Percentiles rank a stretch among this genome's conserved stretches.
Conservation (phyloP, 805 yeast genomes). For the Zygosaccharomyces kombuchaensis region DNA sequence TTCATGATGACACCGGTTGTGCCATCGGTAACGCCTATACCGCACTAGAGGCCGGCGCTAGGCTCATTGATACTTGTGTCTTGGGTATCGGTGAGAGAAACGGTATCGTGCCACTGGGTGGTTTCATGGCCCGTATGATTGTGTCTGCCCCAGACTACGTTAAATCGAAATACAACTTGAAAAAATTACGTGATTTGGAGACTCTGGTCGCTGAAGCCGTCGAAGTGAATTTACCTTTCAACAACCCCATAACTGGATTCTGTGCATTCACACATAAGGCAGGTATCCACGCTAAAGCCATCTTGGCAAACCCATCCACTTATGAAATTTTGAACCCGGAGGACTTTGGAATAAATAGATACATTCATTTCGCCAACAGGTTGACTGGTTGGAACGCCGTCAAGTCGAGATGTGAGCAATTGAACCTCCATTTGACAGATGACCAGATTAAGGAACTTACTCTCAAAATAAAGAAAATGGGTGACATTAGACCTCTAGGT, state of each 20-base stretch:
- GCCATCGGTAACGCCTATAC: conserved; percentile 98
- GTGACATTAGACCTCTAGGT: conserved; percentile 90
- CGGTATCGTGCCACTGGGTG: conserved; percentile 97
- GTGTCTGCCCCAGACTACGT: conserved; percentile 97
- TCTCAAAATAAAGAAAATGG: conserved; percentile 84
- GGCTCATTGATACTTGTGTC: conserved; percentile 91
- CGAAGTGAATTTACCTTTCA: conserved; percentile 94
- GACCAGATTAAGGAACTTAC: conserved; percentile 96
- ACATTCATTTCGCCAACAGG: conserved; percentile 96
- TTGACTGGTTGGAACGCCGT: conserved; percentile 99
- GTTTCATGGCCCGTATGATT: conserved; percentile 98
- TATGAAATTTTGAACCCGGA: conserved; percentile 92
- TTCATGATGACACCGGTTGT: conserved; percentile 98
- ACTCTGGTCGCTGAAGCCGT: conserved; percentile 95
- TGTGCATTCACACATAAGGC: conserved; percentile 99
- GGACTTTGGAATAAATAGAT: conserved; percentile 93
- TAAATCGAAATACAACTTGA: conserved; percentile 86
- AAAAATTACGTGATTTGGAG: conserved; percentile 92
- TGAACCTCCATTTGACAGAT: conserved; percentile 84
- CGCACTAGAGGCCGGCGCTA: conserved; percentile 96
- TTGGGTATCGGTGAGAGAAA: conserved; percentile 98
- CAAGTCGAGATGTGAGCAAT: conserved; percentile 95
- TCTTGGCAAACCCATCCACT: conserved; percentile 95
- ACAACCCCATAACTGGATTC: conserved; percentile 98
- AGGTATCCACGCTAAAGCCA: conserved; percentile 98